Conservation (phyloP, 1,284 basidiomycete species). For the Ceratobasidium sp. region DNA sequence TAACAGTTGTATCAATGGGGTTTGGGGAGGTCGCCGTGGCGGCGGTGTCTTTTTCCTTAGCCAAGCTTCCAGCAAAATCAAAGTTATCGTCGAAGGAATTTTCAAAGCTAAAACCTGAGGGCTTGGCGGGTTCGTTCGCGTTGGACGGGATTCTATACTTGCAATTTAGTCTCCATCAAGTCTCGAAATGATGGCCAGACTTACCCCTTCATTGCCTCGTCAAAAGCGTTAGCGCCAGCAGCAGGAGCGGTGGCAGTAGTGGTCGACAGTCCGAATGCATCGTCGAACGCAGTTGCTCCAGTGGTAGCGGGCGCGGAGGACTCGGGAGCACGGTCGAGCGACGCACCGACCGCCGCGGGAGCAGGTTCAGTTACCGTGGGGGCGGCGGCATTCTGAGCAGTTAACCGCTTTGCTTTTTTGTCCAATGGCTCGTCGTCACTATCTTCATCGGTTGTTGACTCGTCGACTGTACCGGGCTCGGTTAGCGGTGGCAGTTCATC, state of each 20-base stretch:
- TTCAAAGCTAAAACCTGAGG: conserved; percentile 42
- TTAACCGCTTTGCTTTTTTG: conserved; percentile 46
- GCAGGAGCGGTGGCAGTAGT: conserved; percentile 19
- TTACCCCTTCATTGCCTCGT: conserved; percentile 40
- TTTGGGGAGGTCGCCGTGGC: conserved; percentile 32
- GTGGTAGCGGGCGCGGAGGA: conserved; percentile 50
- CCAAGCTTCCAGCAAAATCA: conserved; percentile 68
- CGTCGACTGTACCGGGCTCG: conserved; percentile 56
- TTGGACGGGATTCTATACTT: conserved; percentile 10
- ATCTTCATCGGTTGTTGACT: conserved; percentile 62
- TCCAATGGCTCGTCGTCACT: conserved; percentile 55
- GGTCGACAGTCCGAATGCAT: conserved; percentile 35
- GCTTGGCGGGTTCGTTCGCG: conserved; percentile 51
- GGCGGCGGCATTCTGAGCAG: conserved; percentile 42
- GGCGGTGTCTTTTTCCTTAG: conserved; percentile 51
- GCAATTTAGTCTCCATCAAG: not conserved
- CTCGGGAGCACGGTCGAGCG: conserved; percentile 26
- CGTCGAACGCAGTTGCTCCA: conserved; percentile 38
- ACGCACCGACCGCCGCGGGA: not conserved
- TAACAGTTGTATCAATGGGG: conserved; percentile 43
- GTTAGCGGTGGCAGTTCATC: conserved; percentile 56
- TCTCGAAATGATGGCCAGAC: conserved; percentile 55
- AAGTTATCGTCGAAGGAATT: conserved; percentile 83
- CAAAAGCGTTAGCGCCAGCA: conserved; percentile 39
- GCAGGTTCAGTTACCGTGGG: conserved; percentile 39